Evolutionary conservation across 163 green algal species (phyloP), one percentile per base, ranked within the genome.

Genomic region (Volvox carteri): DNA sequence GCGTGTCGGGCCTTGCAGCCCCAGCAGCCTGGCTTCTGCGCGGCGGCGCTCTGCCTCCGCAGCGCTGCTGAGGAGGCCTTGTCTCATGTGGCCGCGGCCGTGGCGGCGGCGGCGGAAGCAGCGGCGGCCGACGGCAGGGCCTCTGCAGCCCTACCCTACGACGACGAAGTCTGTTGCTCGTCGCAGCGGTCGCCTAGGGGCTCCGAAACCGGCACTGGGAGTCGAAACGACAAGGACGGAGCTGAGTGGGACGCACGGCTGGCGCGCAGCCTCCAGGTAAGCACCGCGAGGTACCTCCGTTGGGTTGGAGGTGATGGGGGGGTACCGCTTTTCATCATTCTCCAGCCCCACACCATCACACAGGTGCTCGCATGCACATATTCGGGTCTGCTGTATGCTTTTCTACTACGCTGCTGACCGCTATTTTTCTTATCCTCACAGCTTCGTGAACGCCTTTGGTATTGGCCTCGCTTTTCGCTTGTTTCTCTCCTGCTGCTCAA

Each of bases 41-140:
- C 84, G n/a, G 72, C 84, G 6, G 72, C 72, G 9, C 70, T 89
- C 52, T 89, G 84, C 39, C 84, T 89, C 4, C 84, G 84, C 1
- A 81, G 83, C 68, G 48, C 83, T 28, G 50, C 68, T 11, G 92
- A 95, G 44, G 91, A 94, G n/a, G 58, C 76, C 0, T 46, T 81
- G 33, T 23, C 44, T 7, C 76, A 87, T 28, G 54, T 21, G 46
- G 52, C 50, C 54, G 52, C 50, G 46, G 65, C 46, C 0, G 65
- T 39, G 1, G 65, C 44, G 0, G 21, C 41, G 14, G 65, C 58
- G 0, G 21, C 41, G 14, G 65, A 39, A 35, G 81, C 14, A 73
- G 18, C 46, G 33, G 30, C 21, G 9, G n/a, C 52, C 33, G 46
- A 28, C 39, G n/a, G 8, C 39, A 16, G 8, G 35, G 60, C 79